Evolutionary conservation across 2,329 filamentous ascomycete genomes (phyloP), one percentile per base, ranked within the genome.

Genomic region (Onygenales sp.): DNA sequence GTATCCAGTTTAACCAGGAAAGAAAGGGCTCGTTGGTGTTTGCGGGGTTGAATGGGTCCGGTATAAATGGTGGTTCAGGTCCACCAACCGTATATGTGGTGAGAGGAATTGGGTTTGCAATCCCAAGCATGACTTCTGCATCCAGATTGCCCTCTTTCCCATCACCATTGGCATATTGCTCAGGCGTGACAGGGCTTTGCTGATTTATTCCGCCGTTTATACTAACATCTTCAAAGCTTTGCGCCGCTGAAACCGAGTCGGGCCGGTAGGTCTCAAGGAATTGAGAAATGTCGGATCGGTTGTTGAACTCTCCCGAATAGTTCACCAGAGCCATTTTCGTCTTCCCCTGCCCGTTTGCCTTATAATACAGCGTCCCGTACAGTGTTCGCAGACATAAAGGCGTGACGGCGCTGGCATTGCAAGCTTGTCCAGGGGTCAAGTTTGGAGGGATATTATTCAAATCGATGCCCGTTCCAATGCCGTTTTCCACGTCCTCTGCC

Each of bases 271-370:
- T 17, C 32, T 47, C 36, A 14, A 47, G 44, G 32, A 47, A 47
- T 36, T 47, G 44, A 17, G 44, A 47, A 47, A 47, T 34, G 32
- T 47, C 44, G 6, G 44, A 47, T 14, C 44, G 27, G 21, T 47
- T 47, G 44, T 47, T 47, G 44, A 47, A 47, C 11, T 47, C 44
- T 17, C 44, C 44, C 32, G 17, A 47, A 34, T 47, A 47, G 14
- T 47, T 47, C 13, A 47, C 44, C 31, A 47, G 44, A 9, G 31
- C 44, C 44, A 47, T 47, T 47, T 14, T 47, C 11, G 44, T 47
- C 11, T n/a, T 31, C 11, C 44, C 14, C 4, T 34, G 5, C 10
- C 31, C 3, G 14, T 36, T 14, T 3, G 44, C 44, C 44, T 17
- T 47, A 33, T 47, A 34, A 13, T 47, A 36, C 44, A 47, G 44